A percentile compares a stretch with the other conserved stretches of the same genome.
Evolutionary conservation across 2,329 filamentous ascomycete species (phyloP).

Genomic region (Monosporascus sp.): DNA sequence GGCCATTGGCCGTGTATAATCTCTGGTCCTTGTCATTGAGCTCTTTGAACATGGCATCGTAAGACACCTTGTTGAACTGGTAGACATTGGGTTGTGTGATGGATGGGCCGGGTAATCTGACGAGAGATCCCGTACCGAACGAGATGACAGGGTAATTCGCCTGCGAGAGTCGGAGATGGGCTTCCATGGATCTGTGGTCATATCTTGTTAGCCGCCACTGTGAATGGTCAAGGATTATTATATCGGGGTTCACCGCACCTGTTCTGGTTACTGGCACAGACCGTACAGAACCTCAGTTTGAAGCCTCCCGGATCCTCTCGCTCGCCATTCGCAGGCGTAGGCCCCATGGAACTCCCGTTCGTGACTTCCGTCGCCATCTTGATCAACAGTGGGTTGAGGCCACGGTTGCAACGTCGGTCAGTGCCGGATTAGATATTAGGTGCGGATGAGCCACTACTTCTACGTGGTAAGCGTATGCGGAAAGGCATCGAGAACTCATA

Average conservation of each 20-base stretch:
- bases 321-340: constrained; percentile 36
- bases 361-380: constrained; percentile 31
- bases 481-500: constrained; percentile 11
- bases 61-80: constrained; percentile 95
- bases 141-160: constrained; percentile 93
- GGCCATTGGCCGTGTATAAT: constrained; percentile 85
- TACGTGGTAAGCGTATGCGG: background rate
- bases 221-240: no score
- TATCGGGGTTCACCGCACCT: constrained; percentile 49
- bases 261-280: constrained; percentile 99
- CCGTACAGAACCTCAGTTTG: constrained; percentile 94
- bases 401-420: no score
- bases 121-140: constrained; percentile 91
- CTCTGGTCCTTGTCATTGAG: constrained; percentile 78
- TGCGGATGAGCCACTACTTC: background rate
- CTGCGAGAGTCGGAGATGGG: constrained; percentile 85
- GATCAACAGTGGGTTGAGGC: constrained; percentile 10
- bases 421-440: no score
- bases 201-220: constrained; percentile 1
- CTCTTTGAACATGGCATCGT: constrained; percentile 91
- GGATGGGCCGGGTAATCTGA: constrained; percentile 84
- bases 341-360: constrained; percentile 31
- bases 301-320: constrained; percentile 55
- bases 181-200: constrained; percentile 82
- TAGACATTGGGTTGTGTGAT: constrained; percentile 96